Percentiles rank a stretch among this genome's conserved stretches.
Evolutionary conservation across 805 yeast genomes (phyloP).

Genomic region (Tanozyma kutaoensis): DNA sequence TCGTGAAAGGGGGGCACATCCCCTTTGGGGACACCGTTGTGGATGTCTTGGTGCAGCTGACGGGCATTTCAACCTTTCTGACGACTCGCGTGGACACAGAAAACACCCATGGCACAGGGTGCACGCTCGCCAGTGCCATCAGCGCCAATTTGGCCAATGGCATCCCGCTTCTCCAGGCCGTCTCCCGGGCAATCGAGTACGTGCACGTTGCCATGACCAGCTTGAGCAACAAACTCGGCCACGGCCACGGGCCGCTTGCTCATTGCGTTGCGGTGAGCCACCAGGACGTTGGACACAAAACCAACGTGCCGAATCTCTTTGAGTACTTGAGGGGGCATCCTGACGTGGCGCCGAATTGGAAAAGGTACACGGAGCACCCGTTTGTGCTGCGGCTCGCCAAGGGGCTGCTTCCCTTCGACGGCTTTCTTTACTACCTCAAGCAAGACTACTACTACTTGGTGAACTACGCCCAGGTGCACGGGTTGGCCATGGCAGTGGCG

Average conservation of each 20-base stretch:
- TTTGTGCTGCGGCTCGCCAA: constrained; percentile 43
- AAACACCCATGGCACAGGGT: constrained; percentile 84
- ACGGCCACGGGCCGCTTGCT: constrained; percentile 66
- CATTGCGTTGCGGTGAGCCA: not conserved
- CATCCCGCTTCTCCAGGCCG: constrained; percentile 29
- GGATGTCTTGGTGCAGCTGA: constrained; percentile 34
- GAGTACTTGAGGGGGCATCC: constrained; percentile 46
- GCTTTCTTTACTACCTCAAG: constrained; percentile 39
- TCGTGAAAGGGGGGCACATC: constrained; percentile 75
- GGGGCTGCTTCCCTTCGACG: constrained; percentile 32
- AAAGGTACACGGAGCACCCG: constrained; percentile 42
- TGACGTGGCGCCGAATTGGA: constrained; percentile 41
- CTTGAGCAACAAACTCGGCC: constrained; percentile 30
- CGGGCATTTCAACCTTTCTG: constrained; percentile 27
- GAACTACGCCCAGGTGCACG: constrained; percentile 57
- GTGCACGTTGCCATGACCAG: constrained; percentile 49
- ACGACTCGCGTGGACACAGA: constrained; percentile 32
- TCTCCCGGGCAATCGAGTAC: constrained; percentile 45
- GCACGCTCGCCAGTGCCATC: constrained; percentile 73
- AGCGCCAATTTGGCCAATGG: constrained; percentile 63
- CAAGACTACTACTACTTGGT: constrained; percentile 62
- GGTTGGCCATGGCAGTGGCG: constrained; percentile 49
- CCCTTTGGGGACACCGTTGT: constrained; percentile 26
- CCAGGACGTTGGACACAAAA: constrained; percentile 5
- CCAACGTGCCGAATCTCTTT: constrained; percentile 6